Conservation (phyloP, 2,329 filamentous ascomycete species). For the Trichoderma afroharzianum region DNA sequence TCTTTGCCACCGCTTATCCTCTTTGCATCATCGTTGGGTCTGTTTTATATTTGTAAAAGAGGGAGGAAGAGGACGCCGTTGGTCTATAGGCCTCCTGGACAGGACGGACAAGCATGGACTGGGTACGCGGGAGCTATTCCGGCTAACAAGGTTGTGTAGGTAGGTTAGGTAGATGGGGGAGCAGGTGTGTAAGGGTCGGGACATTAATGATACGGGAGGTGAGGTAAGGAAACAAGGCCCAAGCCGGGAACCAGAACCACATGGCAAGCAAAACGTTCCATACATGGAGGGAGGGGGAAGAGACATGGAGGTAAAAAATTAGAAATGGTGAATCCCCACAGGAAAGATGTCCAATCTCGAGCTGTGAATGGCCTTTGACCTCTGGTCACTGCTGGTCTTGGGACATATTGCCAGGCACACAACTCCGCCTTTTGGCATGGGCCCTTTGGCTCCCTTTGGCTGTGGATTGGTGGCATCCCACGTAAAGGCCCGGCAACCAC, state of each 20-base stretch:
- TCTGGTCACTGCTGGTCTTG: not conserved
- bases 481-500: slow-evolving; percentile 12
- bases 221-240: not conserved
- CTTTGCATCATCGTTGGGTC: slow-evolving; percentile 11
- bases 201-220: slow-evolving; percentile 1
- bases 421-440: slow-evolving; percentile 12
- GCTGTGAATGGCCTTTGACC: not conserved
- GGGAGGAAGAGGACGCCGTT: not conserved
- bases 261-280: slow-evolving; percentile 11
- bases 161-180: not conserved
- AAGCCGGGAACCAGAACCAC: not conserved
- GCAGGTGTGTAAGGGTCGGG: slow-evolving; percentile 7
- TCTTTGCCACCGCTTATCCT: slow-evolving; percentile 18
- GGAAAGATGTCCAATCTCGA: slow-evolving; percentile 14
- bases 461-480: slow-evolving; percentile 11
- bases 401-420: slow-evolving; percentile 5
- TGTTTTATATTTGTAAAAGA: slow-evolving; percentile 16
- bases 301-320: not conserved
- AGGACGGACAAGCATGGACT: slow-evolving; percentile 6
- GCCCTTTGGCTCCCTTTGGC: not conserved
- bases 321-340: slow-evolving; percentile 11
- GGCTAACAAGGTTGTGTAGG: slow-evolving; percentile 4
- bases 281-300: not conserved
- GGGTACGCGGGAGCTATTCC: slow-evolving; percentile 3
- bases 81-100: slow-evolving; percentile 14